Base-by-base conservation (phyloP, 352 stramenopile genomes). In the Globisporangium viniferum region DNA sequence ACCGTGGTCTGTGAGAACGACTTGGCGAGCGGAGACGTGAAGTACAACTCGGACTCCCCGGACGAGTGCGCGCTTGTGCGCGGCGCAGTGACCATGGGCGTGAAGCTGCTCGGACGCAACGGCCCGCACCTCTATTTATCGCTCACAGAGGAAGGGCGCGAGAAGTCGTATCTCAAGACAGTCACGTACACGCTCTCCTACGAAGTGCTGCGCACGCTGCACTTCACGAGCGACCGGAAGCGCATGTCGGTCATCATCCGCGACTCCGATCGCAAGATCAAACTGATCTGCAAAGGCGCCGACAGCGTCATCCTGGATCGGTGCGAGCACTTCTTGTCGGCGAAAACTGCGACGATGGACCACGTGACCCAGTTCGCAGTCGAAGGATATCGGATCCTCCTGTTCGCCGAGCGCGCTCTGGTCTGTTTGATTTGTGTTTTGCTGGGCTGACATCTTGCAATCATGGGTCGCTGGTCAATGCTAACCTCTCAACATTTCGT, bases 11-110 rank as follows among this genome's bases (percentile, higher is more conserved):
- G 83, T 20, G 81, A 92, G 67, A 67, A 77, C 20, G 77, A 87
- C 39, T 51, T 72, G 44, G 70, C 49, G 5, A 77, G 67, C 10
- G 75, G 74, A 41, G 75, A 77, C 8, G 69, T 95, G 15, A 70
- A 70, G 15, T 97, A 98, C 72, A 96, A 96, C 65, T 94, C 94
- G 3, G 91, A 97, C 63, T 98, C 90, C 7, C 95, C 95, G 0
- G 95, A 98, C 67, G 95, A 98, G 68, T 90, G 90, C 41, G 95
- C 95, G 7, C 78, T 98, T 0, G 94, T 98, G 0, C 73, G 86
- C 20, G 92, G 88, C 2, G 92, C 89, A 0, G 76, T 81, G 33
- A 57, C 70, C 2, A 90, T 97, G 72, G 94, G 94, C 0, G 73
- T 97, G 2, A 82, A 87, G 22, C 82, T 98, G 20, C 72, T 95